Base-by-base conservation (phyloP, 164 flowering plant species). In the Vitis cinerea region DNA sequence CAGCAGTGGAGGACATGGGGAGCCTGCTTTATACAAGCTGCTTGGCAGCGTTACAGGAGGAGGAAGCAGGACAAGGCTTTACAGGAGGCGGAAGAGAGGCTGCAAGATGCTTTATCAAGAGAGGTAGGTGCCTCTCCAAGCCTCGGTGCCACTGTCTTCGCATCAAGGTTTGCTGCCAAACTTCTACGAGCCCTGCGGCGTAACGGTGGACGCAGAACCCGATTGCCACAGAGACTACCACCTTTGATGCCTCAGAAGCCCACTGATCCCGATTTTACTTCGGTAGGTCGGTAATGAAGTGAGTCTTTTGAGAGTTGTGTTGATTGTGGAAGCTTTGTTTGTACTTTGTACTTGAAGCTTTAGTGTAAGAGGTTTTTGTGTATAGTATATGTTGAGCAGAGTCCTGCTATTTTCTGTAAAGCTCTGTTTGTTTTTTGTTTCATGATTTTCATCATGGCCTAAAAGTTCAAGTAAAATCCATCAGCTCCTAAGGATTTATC, bases 1-100 rank as follows among this genome's bases (percentile, higher is more conserved):
- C 89, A 78, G 29, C 96, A 90, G 54, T 93, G 98, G 98, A 85
- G 81, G 76, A 81, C 90, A 61, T 93, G 97, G 98, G 93, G 79
- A 44, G 88, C 93, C 23, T 85, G 88, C 68, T 87, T 85, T 51
- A 89, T 93, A 75, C 90, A 90, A 71, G 84, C 85, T 58, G 93
- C 91, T n/a, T 93, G 98, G 98, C 81, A 90, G 4, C 78, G 87
- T 13, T 63, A 77, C 68, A 80, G 81, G 61, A 86, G 69, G 78
- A 81, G 79, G 75, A 87, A 84, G 75, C 73, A 69, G 3, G 82
- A 79, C 23, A 81, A 76, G 61, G 52, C 81, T 27, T 48, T 82
- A 8, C 73, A 48, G 2, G 84, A 85, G 64, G 87, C 72, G 66
- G 87, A 87, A 73, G 82, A 63, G 9, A 73, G 72, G 54, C 68